phyloP scores from a whole-genome alignment of 108 stramenopile genomes.

The Nitzschia putrida region DNA sequence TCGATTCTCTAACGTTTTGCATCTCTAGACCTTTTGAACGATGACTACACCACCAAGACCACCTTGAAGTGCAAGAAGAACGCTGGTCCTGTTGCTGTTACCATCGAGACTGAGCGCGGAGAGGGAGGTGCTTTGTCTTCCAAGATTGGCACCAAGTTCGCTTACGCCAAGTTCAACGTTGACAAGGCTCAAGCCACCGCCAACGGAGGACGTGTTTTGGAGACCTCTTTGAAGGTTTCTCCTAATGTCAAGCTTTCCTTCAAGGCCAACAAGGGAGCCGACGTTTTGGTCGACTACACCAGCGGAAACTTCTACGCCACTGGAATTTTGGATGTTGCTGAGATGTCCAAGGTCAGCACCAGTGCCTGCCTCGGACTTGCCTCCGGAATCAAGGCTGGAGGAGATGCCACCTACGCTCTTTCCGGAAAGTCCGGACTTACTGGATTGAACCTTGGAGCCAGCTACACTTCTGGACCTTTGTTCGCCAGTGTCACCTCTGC shows the following conservation, averaged over 20 bases:
- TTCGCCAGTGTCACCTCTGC: conserved; percentile 75
- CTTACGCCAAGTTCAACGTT: conserved; percentile 86
- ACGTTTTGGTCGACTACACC: conserved; percentile 85
- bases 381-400: conserved; percentile 81
- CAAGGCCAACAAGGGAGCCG: conserved; percentile 90
- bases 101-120: conserved; percentile 85
- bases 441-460: conserved; percentile 78
- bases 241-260: conserved; percentile 81
- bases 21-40: conserved; percentile 73
- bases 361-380: conserved; percentile 77
- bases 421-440: conserved; percentile 78
- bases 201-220: conserved; percentile 81
- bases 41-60: conserved; percentile 85
- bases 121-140: conserved; percentile 72
- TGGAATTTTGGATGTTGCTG: conserved; percentile 76
- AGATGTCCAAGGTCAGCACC: conserved; percentile 80
- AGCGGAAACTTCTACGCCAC: conserved; percentile 76
- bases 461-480: conserved; percentile 79
- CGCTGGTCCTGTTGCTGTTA: conserved; percentile 86
- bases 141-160: conserved; percentile 86
- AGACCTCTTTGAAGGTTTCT: conserved; percentile 77
- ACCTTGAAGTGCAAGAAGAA: conserved; percentile 85
- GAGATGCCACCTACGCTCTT: conserved; percentile 82
- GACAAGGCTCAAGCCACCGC: conserved; percentile 88
- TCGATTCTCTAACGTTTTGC: too few species aligned